Evolutionary conservation across 2,329 filamentous ascomycete species (phyloP), one percentile per base, ranked within the genome.

Genomic region (Lojkania enalia): DNA sequence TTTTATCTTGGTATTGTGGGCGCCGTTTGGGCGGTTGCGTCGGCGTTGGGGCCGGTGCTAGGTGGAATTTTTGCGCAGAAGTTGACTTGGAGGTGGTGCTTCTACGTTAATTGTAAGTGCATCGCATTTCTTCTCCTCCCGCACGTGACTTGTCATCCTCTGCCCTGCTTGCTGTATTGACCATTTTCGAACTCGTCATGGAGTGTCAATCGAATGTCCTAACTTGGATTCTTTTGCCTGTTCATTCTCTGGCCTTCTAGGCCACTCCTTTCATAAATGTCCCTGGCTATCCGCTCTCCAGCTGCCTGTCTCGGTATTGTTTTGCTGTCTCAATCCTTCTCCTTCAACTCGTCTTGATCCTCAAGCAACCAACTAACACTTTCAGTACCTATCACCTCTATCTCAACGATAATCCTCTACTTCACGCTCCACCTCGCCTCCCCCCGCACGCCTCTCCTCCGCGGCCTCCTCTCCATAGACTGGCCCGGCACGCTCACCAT

Each of bases 11-110:
- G 77, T 0, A 61, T 79, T 2, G 69, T 77, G 4, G 77, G 77
- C 39, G 71, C 74, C 3, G 73, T 80, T 35, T 83, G 79, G 77
- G 79, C 78, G 0, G 55, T 81, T n/a, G 79, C 78, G 9, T 77
- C 75, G 2, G 75, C 74, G 1, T 57, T 76, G 3, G 79, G 79
- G 0, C 80, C 79, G 0, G 61, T 82, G 0, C 63, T 82, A 0
- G 79, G 79, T 5, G 79, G 78, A 12, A 64, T 72, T 2, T 78
- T 81, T 44, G 71, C 74, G 0, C 52, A 75, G 46, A 60, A 64
- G 11, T 55, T 72, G 5, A 67, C 52, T 29, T 82, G 78, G 79
- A 63, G 77, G 31, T 81, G 77, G 74, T 75, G 72, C 32, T 81
- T 70, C 47, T 67, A 64, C 55, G 62, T 67, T 39, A 64, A 67